A percentile compares a stretch with the other conserved stretches of the same genome.
phyloP scores from a whole-genome alignment of 2,329 filamentous ascomycete species.

The Dothistroma pini region DNA sequence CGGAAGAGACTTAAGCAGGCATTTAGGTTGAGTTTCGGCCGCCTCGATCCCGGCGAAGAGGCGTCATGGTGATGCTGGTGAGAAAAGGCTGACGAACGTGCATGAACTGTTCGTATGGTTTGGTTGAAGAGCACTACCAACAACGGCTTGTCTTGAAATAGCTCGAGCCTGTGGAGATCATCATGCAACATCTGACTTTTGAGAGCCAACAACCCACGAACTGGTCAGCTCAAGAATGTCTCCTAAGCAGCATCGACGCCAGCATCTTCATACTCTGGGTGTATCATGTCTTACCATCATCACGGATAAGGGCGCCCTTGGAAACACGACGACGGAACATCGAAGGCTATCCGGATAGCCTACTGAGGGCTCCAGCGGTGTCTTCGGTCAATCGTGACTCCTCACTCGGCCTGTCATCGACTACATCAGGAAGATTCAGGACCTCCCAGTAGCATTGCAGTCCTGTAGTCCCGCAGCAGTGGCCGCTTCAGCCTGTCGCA shows the following conservation, averaged over 20 bases:
- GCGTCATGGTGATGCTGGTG: not conserved
- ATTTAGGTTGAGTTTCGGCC: not conserved
- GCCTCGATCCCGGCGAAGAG: not conserved
- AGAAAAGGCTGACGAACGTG: not conserved
- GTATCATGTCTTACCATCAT: not conserved
- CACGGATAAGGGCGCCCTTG: too few species aligned
- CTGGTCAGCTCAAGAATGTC: not conserved
- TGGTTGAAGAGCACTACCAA: too few species aligned
- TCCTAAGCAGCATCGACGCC: not conserved
- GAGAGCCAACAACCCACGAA: not conserved
- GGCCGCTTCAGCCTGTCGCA: too few species aligned
- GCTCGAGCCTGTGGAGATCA: not conserved
- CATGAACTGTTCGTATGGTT: too few species aligned
- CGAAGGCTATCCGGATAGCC: too few species aligned
- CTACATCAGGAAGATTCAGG: too few species aligned
- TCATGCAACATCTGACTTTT: not conserved
- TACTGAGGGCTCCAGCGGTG: too few species aligned
- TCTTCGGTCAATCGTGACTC: too few species aligned
- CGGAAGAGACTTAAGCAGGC: not conserved
- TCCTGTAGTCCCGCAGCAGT: too few species aligned
- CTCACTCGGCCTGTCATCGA: too few species aligned
- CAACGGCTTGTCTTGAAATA: not conserved
- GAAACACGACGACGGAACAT: too few species aligned
- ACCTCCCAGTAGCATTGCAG: too few species aligned
- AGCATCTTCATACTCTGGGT: not conserved